phyloP scores from a whole-genome alignment of 805 yeast genomes.

The Cyberlindnera mississippiensis region DNA sequence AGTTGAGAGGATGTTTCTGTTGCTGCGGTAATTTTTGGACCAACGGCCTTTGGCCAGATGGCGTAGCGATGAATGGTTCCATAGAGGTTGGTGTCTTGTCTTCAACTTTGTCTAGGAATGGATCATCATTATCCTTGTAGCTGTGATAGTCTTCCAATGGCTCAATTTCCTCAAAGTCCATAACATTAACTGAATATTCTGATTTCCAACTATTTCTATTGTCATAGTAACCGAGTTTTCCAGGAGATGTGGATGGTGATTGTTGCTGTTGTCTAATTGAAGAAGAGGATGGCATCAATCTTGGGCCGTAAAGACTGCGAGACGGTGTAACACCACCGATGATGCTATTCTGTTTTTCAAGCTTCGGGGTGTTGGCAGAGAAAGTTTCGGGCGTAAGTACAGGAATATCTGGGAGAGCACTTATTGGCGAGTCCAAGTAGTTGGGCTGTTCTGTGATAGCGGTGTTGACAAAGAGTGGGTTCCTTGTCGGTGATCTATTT shows the following conservation, averaged over 20 bases:
- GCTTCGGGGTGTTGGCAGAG: background rate
- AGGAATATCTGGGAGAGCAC: conserved; percentile 25
- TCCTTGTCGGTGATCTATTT: conserved; percentile 11
- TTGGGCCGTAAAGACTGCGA: conserved; percentile 23
- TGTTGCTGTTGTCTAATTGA: conserved; percentile 2
- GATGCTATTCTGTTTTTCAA: conserved; percentile 1
- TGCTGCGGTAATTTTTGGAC: background rate
- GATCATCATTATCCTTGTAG: background rate
- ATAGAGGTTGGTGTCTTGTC: conserved; percentile 1
- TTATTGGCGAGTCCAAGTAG: conserved; percentile 17
- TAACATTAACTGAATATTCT: conserved; percentile 21
- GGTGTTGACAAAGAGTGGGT: conserved; percentile 7
- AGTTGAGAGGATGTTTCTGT: background rate
- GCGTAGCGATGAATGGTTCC: conserved; percentile 1
- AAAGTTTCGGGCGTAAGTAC: conserved; percentile 13
- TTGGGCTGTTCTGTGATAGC: conserved; percentile 4
- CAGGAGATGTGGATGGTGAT: conserved; percentile 26
- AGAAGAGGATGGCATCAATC: conserved; percentile 15
- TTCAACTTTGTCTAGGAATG: background rate
- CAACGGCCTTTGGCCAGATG: background rate
- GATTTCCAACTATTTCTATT: conserved; percentile 29
- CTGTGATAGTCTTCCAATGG: conserved; percentile 5
- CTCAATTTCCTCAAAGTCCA: conserved; percentile 12
- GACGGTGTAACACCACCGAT: conserved; percentile 18
- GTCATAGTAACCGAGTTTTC: conserved; percentile 23